Evolutionary conservation across 2,329 filamentous ascomycete genomes (phyloP).

Genomic region (Parastagonospora nodorum): DNA sequence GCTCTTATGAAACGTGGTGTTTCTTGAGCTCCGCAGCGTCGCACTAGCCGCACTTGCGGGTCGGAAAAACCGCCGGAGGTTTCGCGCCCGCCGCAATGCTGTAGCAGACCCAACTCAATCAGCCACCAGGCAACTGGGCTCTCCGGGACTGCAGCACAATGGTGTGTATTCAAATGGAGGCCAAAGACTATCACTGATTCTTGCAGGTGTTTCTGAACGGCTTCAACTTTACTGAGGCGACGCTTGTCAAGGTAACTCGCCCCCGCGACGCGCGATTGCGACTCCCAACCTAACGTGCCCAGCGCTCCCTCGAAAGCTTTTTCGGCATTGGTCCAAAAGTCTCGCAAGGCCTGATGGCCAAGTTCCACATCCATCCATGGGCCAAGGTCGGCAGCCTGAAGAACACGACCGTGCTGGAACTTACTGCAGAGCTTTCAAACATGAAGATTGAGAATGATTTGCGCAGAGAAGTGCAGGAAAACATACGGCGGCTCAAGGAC

Average conservation of each 20-base stretch:
- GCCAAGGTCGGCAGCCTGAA: constrained; percentile 77
- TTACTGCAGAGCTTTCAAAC: constrained; percentile 82
- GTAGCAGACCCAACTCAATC: constrained; percentile 21
- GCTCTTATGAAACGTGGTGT: constrained; percentile 41
- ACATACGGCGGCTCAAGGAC: constrained; percentile 84
- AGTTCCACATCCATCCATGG: constrained; percentile 83
- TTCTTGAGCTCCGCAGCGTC: constrained; percentile 24
- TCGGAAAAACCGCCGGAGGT: constrained; percentile 9
- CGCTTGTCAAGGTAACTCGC: constrained; percentile 75
- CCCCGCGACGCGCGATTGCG: constrained; percentile 35
- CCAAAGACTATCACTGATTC: constrained; percentile 13
- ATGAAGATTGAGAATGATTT: constrained; percentile 96
- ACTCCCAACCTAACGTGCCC: constrained; percentile 17
- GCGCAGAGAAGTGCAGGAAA: constrained; percentile 75
- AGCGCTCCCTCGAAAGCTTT: constrained; percentile 68
- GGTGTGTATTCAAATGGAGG: constrained; percentile 21
- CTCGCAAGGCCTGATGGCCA: constrained; percentile 78
- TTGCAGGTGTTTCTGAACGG: constrained; percentile 81
- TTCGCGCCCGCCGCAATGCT: constrained; percentile 12
- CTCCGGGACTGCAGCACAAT: constrained; percentile 21
- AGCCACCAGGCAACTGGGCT: constrained; percentile 16
- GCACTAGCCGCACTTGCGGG: constrained; percentile 4
- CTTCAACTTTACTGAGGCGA: constrained; percentile 81
- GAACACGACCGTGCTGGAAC: constrained; percentile 75
- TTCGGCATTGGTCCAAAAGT: constrained; percentile 44